Evolutionary conservation across 345 rosid species (phyloP).

Genomic region (Eucalyptus sp.): DNA sequence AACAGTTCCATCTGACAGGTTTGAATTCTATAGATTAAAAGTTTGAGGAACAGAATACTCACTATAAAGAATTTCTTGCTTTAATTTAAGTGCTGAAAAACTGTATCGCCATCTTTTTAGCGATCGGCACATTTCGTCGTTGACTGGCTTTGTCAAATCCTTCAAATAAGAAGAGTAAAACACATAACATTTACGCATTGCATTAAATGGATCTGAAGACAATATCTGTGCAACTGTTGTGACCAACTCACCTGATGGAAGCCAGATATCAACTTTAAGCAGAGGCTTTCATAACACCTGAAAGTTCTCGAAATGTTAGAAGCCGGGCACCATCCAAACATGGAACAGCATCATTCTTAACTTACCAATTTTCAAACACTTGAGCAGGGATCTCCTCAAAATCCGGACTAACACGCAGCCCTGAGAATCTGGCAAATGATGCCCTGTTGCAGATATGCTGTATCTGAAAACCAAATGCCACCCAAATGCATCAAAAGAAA

Average conservation of each 20-base stretch:
- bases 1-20: background rate
- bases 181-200: background rate
- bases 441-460: conserved; percentile 90
- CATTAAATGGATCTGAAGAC: background rate
- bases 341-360: background rate
- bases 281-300: conserved; percentile 91
- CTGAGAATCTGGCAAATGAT: conserved; percentile 80
- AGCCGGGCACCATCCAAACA: background rate
- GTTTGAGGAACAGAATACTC: conserved; percentile 12
- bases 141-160: conserved; percentile 85
- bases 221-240: background rate
- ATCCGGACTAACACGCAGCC: conserved; percentile 80
- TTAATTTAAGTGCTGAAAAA: conserved; percentile 78
- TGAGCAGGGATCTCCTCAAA: conserved; percentile 88
- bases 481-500: background rate
- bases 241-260: conserved; percentile 63
- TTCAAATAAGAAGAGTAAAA: conserved; percentile 8
- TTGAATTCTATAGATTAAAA: background rate
- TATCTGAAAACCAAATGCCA: conserved; percentile 32
- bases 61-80: conserved; percentile 93
- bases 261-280: conserved; percentile 88
- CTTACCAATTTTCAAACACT: conserved; percentile 76
- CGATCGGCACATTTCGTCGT: conserved; percentile 63
- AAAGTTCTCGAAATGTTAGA: conserved; percentile 5
- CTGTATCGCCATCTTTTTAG: conserved; percentile 77